A percentile compares a stretch with the other conserved stretches of the same genome.
phyloP scores from a whole-genome alignment of 2,329 filamentous ascomycete species.

The Colletotrichum shisoi region DNA sequence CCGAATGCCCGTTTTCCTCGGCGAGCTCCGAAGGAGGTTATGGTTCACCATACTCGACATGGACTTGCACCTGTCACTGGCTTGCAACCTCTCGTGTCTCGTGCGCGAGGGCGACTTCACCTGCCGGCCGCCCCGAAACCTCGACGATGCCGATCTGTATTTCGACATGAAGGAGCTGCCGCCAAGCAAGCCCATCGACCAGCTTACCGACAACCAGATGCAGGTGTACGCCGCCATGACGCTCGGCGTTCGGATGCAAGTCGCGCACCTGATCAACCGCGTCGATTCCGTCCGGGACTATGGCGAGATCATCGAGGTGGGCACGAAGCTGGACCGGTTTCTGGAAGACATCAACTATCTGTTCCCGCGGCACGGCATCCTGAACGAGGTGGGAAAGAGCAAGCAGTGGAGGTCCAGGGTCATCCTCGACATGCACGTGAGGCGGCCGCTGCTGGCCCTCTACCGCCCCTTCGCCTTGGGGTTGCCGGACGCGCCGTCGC shows the following conservation, averaged over 20 bases:
- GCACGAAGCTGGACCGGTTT: constrained; percentile 61
- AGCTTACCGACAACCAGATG: constrained; percentile 61
- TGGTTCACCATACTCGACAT: constrained; percentile 67
- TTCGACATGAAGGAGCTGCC: constrained; percentile 60
- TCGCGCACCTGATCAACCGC: constrained; percentile 59
- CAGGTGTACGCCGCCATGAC: constrained; percentile 64
- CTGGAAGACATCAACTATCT: constrained; percentile 64
- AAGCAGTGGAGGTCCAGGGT: constrained; percentile 62
- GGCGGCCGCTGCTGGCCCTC: constrained; percentile 60
- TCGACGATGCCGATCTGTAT: constrained; percentile 61
- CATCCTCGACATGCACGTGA: constrained; percentile 63
- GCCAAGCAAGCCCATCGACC: constrained; percentile 59
- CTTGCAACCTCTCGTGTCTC: constrained; percentile 60
- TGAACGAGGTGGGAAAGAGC: constrained; percentile 55
- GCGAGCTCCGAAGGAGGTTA: constrained; percentile 62
- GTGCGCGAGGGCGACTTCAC: constrained; percentile 63
- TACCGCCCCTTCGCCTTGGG: constrained; percentile 65
- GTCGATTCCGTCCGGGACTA: constrained; percentile 63
- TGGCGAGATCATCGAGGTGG: constrained; percentile 61
- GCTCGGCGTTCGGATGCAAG: constrained; percentile 58
- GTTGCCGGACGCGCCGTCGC: constrained; percentile 58
- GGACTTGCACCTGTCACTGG: constrained; percentile 63
- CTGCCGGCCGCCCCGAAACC: constrained; percentile 61
- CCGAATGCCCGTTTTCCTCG: constrained; percentile 59
- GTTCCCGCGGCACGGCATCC: constrained; percentile 56